phyloP scores from a whole-genome alignment of 1,284 basidiomycete genomes.

The Heterobasidion occidentale region DNA sequence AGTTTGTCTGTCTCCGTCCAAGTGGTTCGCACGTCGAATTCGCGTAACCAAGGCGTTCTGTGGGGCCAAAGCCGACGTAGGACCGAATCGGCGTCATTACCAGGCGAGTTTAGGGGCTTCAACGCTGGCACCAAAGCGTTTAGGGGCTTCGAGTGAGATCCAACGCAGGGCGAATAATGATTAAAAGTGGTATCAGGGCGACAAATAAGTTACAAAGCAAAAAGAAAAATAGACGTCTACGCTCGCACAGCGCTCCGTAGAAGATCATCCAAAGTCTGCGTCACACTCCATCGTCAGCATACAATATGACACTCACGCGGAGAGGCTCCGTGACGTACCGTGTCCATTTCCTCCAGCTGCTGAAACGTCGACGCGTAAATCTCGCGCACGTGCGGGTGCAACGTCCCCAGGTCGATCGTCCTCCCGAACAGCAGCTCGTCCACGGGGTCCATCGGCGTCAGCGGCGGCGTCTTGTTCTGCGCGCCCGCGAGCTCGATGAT shows the following conservation, averaged over 20 bases:
- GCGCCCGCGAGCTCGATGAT: constrained; percentile 66
- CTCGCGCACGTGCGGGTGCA: constrained; percentile 69
- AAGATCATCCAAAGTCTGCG: constrained; percentile 27
- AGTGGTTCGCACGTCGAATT: too few relatives aligned
- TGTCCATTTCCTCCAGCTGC: constrained; percentile 75
- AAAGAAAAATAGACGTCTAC: constrained; percentile 1
- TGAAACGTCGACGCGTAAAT: constrained; percentile 66
- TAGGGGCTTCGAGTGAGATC: too few relatives aligned
- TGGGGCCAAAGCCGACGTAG: too few relatives aligned
- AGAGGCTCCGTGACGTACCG: constrained; percentile 33
- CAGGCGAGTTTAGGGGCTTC: too few relatives aligned
- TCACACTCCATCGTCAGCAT: background rate
- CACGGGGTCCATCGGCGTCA: constrained; percentile 60
- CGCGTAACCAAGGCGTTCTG: too few relatives aligned
- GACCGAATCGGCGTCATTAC: too few relatives aligned
- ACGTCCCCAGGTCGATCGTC: constrained; percentile 45
- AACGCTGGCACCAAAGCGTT: too few relatives aligned
- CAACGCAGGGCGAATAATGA: background rate
- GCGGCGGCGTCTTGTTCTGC: constrained; percentile 25
- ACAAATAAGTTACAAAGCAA: constrained; percentile 6
- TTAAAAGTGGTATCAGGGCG: background rate
- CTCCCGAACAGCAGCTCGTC: constrained; percentile 70
- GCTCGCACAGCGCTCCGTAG: constrained; percentile 17
- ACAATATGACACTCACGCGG: background rate
- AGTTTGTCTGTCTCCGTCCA: too few relatives aligned